These are phyloP conservation scores for Porphyrellus cyaneotinctus DNA, from an alignment of 768 basidiomycete species.

Conservation along the genomic window DNA sequence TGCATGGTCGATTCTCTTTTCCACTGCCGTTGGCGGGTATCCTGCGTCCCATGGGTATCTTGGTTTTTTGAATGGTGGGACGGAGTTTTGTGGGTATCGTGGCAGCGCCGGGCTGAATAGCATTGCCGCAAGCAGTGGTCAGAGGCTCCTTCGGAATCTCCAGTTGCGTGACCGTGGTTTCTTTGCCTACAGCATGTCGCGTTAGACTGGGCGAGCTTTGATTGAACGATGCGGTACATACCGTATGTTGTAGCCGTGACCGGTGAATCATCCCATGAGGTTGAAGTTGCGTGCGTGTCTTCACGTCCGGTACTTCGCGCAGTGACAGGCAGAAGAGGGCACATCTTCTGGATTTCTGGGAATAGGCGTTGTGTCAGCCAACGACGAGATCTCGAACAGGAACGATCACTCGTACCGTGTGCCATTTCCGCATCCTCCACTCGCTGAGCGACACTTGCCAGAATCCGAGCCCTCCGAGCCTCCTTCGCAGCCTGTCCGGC, in stretches of 20 bases:
- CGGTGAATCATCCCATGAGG: background rate
- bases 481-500: constrained; percentile 8
- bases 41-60: constrained; percentile 2
- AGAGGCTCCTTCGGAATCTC: background rate
- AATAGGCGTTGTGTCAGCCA: background rate
- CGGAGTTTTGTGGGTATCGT: constrained; percentile 3
- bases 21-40: constrained; percentile 1
- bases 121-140: too few species aligned
- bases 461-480: background rate
- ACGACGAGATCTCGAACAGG: background rate
- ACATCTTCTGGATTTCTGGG: background rate
- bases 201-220: background rate
- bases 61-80: constrained; percentile 3
- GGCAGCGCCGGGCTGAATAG: too few species aligned
- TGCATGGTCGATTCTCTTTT: constrained; percentile 17
- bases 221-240: background rate
- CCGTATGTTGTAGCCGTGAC: background rate
- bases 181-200: background rate
- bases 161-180: background rate
- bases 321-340: background rate
- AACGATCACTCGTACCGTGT: constrained; percentile 1
- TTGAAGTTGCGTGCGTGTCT: background rate
- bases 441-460: background rate
- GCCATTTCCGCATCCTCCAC: background rate
- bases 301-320: background rate